Conservation (phyloP, 108 stramenopile species). For the Skeletonema grethae region DNA sequence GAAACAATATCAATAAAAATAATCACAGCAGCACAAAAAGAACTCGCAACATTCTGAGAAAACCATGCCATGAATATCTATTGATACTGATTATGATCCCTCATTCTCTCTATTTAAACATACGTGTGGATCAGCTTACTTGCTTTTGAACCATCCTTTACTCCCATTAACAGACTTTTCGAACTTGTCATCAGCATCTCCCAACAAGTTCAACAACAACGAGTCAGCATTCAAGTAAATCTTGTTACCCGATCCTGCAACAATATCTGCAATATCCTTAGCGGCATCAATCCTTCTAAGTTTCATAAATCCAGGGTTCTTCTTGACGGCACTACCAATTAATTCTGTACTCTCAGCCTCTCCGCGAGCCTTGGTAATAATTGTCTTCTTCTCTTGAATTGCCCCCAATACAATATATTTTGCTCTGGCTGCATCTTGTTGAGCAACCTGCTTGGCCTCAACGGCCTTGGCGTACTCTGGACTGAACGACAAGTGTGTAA, state of each 20-base stretch:
- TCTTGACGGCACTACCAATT: constrained; percentile 98
- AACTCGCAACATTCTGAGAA: background rate
- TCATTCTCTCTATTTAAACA: background rate
- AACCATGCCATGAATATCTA: background rate
- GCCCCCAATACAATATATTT: constrained; percentile 98
- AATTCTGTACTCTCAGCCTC: constrained; percentile 98
- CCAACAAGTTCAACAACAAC: constrained; percentile 94
- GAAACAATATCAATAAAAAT: background rate
- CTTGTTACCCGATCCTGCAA: constrained; percentile 90
- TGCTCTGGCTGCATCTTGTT: constrained; percentile 99
- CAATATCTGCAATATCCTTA: constrained; percentile 96
- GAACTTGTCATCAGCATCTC: constrained; percentile 88
- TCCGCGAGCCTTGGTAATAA: constrained; percentile 98
- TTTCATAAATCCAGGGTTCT: constrained; percentile 99
- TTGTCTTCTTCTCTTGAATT: constrained; percentile 96
- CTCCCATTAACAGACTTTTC: constrained; percentile 62
- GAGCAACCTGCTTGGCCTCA: constrained; percentile 99
- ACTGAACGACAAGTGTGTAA: constrained; percentile 98
- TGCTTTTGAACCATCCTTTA: constrained; percentile 31
- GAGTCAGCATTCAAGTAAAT: constrained; percentile 97
- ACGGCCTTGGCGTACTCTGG: constrained; percentile 99
- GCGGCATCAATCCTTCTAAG: constrained; percentile 99
- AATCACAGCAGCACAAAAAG: background rate
- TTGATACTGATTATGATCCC: background rate
- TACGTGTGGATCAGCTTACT: background rate